phyloP scores from a whole-genome alignment of 331 rosid species.

The Spiraea crenata region DNA sequence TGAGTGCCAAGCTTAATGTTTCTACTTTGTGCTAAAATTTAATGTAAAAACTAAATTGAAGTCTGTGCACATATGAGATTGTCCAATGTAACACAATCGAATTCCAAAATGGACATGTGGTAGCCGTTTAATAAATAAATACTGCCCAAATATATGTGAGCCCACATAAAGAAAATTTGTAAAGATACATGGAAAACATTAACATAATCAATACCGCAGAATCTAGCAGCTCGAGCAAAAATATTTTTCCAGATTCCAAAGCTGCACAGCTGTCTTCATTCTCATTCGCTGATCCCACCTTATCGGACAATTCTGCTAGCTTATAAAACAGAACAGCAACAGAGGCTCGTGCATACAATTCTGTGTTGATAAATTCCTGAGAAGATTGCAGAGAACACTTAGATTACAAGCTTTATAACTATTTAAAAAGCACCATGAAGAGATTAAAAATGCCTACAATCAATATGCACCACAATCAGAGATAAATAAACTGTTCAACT shows the following conservation, averaged over 20 bases:
- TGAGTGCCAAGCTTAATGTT: too few relatives aligned
- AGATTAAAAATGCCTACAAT: neutral
- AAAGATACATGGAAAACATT: neutral
- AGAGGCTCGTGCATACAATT: conserved; percentile 93
- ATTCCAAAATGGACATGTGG: neutral
- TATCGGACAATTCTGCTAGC: conserved; percentile 50
- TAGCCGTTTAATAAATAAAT: neutral
- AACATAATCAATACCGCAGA: conserved; percentile 56
- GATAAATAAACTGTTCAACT: neutral
- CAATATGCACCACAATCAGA: conserved; percentile 3
- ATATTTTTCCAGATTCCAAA: conserved; percentile 68
- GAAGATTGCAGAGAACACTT: conserved; percentile 7
- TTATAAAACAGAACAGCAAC: conserved; percentile 88
- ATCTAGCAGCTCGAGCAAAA: conserved; percentile 85
- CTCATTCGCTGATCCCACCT: conserved; percentile 46
- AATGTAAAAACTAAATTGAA: neutral
- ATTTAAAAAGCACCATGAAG: neutral
- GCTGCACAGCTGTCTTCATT: conserved; percentile 45
- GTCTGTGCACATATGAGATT: neutral
- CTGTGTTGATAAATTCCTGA: conserved; percentile 93
- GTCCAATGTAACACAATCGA: neutral
- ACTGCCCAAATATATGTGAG: neutral
- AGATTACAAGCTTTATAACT: neutral
- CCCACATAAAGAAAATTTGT: neutral
- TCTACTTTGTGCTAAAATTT: too few relatives aligned